A percentile compares a stretch with the other conserved stretches of the same genome.
Conservation (phyloP, 768 basidiomycete species). For the Gloeostereum incarnatum region DNA sequence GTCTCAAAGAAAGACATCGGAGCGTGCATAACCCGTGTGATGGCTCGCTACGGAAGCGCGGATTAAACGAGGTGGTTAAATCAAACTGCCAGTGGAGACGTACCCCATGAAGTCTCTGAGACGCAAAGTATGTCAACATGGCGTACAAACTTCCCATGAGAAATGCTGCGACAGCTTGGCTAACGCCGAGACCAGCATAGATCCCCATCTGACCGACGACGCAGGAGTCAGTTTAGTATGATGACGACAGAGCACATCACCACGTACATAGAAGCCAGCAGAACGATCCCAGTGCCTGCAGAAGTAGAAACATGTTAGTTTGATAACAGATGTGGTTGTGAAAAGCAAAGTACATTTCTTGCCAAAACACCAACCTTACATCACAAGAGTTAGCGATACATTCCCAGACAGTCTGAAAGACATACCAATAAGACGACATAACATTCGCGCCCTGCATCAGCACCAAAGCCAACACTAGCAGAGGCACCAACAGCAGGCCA, state of each 20-base stretch:
- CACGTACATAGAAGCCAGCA: constrained; percentile 57
- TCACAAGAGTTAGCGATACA: background rate
- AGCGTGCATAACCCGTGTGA: constrained; percentile 67
- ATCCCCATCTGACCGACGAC: constrained; percentile 56
- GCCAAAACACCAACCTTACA: constrained; percentile 77
- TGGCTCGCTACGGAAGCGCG: constrained; percentile 37
- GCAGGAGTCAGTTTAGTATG: background rate
- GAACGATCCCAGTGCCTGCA: constrained; percentile 44
- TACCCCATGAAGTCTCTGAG: constrained; percentile 55
- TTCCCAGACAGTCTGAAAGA: background rate
- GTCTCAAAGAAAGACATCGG: constrained; percentile 92
- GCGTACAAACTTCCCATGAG: constrained; percentile 58
- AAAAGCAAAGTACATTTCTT: constrained; percentile 40
- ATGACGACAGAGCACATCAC: background rate
- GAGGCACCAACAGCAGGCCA: constrained; percentile 54
- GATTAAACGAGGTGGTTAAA: background rate
- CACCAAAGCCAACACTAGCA: constrained; percentile 49
- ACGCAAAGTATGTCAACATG: constrained; percentile 69
- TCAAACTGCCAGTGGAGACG: constrained; percentile 7
- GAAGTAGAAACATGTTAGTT: constrained; percentile 9
- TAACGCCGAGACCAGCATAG: constrained; percentile 65
- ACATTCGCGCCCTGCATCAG: constrained; percentile 65
- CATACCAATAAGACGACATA: constrained; percentile 68
- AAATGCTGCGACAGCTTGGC: constrained; percentile 62
- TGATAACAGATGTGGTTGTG: background rate